Evolutionary conservation across 2,329 filamentous ascomycete genomes (phyloP).

Genomic region (Colletotrichum australisinense): DNA sequence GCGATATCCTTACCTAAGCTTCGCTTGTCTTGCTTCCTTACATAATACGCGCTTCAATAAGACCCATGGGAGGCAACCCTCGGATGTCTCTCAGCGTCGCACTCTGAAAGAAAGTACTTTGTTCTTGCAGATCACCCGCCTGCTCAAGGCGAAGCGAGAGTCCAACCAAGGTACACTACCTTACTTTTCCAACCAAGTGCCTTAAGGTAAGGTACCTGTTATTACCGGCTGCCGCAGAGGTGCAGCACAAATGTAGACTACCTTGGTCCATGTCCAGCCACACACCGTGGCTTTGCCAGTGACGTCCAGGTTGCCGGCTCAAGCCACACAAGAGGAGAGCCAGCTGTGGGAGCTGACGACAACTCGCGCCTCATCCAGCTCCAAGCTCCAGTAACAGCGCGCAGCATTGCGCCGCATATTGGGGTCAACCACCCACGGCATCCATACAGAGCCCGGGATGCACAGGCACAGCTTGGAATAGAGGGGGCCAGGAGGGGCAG

Average conservation of each 20-base stretch:
- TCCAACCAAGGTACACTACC: too few species aligned
- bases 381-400: slow-evolving; percentile 19
- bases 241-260: background rate
- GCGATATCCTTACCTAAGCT: background rate
- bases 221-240: too few species aligned
- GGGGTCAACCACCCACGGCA: background rate
- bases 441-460: background rate
- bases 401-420: slow-evolving; percentile 8
- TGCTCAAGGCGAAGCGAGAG: background rate
- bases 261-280: background rate
- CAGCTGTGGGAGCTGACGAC: slow-evolving; percentile 26
- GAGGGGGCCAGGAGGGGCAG: slow-evolving; percentile 22
- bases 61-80: slow-evolving; percentile 5
- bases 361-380: slow-evolving; percentile 22
- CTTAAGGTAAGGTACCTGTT: too few species aligned
- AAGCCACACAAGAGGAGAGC: background rate
- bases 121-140: slow-evolving; percentile 12
- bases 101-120: background rate
- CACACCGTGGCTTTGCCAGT: background rate
- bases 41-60: background rate
- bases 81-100: background rate
- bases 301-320: background rate
- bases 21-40: background rate
- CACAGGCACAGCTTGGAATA: background rate
- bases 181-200: too few species aligned